Evolutionary conservation across 148 eudicot species (phyloP).

Genomic region (Rhododendron williamsianum): DNA sequence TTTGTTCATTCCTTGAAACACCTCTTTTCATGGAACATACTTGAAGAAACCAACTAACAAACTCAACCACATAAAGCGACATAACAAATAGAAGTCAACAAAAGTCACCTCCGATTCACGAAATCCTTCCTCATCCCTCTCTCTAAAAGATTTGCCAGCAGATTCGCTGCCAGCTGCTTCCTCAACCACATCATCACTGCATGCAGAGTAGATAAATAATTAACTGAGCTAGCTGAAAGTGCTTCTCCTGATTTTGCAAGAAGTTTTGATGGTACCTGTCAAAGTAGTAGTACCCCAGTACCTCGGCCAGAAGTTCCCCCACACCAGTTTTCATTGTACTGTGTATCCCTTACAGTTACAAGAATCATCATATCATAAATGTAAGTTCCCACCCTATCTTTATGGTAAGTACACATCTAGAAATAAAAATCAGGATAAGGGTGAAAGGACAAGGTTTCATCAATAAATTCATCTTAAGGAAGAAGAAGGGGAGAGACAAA

Average conservation of each 20-base stretch:
- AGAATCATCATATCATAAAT: conserved; percentile 8
- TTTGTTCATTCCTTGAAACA: neutral
- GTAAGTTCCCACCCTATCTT: neutral
- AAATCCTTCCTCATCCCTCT: conserved; percentile 68
- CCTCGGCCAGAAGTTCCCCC: conserved; percentile 69
- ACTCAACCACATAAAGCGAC: neutral
- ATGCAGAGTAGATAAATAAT: conserved; percentile 4
- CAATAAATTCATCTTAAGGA: neutral
- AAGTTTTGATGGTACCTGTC: conserved; percentile 52
- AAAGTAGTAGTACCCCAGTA: conserved; percentile 69
- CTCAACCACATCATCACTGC: conserved; percentile 77
- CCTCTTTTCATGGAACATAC: neutral
- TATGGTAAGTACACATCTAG: neutral
- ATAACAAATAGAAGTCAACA: neutral
- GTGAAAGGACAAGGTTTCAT: conserved; percentile 1
- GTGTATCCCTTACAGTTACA: conserved; percentile 50
- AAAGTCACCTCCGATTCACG: conserved; percentile 67
- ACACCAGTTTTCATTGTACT: conserved; percentile 47
- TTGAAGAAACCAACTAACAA: neutral
- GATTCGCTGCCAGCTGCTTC: conserved; percentile 72
- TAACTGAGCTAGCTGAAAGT: neutral
- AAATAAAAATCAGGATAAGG: neutral
- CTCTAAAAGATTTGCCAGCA: conserved; percentile 49
- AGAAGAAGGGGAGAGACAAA: neutral
- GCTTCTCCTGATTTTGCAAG: neutral